Base-by-base conservation (phyloP, 1,139 yeast species). In the Kodamaea ohmeri region DNA sequence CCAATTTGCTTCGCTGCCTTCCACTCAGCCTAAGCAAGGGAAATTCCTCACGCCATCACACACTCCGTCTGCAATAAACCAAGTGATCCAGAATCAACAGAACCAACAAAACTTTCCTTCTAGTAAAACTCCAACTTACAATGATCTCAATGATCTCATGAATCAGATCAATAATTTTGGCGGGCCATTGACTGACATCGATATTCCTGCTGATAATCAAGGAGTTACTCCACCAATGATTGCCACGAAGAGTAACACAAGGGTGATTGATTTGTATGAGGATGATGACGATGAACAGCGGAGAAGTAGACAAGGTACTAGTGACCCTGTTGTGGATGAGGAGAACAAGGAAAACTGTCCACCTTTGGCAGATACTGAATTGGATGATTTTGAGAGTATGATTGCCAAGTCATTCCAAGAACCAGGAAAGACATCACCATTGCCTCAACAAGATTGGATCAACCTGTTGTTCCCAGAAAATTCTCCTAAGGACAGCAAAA, bases 151-250 rank as follows among this genome's bases (percentile, higher is more conserved):
- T 44, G 78, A 73, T 32, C 65, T 74, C 51, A 63, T 72, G 55
- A 67, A 67, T 45, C 79, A 73, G 49, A 51, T 73, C 38, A 73
- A 72, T 42, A 58, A 63, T 28, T 71, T 65, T 42, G 76, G 77
- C 17, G 79, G 78, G 0, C 80, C 80, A 6, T 58, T 74, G 44
- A 75, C 80, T 3, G 80, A 75, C 47, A 73, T 75, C 25, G 80
- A 75, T 52, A 55, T 70, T 35, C 74, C 74, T 2, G 63, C 60
- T 36, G 68, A 65, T 27, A 48, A 47, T 13, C 59, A 51, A 36
- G 58, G 55, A 2, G 56, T 58, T 3, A 69, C 76, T 0, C 76
- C 76, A 4, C 76, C 77, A 12, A 67, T 68, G 73, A 58, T 71
- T 55, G 77, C 77, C 2, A 68, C 75, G 5, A 71, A 71, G 47